Evolutionary conservation across 495 filamentous ascomycete genomes (phyloP), one percentile per base, ranked within the genome.

Genomic region (Chaetomium tenue): DNA sequence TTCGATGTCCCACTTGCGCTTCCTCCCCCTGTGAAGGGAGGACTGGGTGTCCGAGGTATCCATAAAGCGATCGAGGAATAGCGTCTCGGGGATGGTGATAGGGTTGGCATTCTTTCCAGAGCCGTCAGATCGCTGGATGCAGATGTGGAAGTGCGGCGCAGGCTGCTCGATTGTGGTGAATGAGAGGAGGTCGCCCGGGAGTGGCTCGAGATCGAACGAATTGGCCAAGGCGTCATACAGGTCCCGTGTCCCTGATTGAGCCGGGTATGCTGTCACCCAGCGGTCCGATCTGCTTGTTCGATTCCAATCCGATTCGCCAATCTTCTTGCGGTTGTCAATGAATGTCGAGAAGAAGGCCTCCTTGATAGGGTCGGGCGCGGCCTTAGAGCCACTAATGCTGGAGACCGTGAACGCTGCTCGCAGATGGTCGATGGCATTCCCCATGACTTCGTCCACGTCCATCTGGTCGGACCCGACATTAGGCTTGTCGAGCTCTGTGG

Each of bases 361-460:
- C 75, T 91, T 89, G 50, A 97, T 85, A 52, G 82, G 79, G 72
- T 98, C 95, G 8, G 44, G 76, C 39, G 8, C 88, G 47, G 86
- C 82, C 13, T 81, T 73, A 8, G 66, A 28, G 16, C 66, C 63
- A 30, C 84, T 86, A 60, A 87, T 75, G 2, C 77, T 76, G 7
- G 79, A 77, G 42, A 91, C 83, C 66, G 85, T 87, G 70, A 97
- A 92, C 5, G 92, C 93, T 66, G 90, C 91, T 71, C 91, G 87
- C n/a, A 97, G 81, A 46, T 93, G 90, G 67, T 93, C 92, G 42
- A 95, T 83, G 25, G 95, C 88, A 72, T 94, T 93, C 46, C 91
- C 91, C 73, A 97, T 93, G 44, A 96, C 93, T 74, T 98, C 94
- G 12, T 90, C 92, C 8, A 96, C 94, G 78, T 98, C 94, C 78